Evolutionary conservation across 768 basidiomycete genomes (phyloP), one percentile per base, ranked within the genome.

Genomic region (Termitomyces bulborhizus): DNA sequence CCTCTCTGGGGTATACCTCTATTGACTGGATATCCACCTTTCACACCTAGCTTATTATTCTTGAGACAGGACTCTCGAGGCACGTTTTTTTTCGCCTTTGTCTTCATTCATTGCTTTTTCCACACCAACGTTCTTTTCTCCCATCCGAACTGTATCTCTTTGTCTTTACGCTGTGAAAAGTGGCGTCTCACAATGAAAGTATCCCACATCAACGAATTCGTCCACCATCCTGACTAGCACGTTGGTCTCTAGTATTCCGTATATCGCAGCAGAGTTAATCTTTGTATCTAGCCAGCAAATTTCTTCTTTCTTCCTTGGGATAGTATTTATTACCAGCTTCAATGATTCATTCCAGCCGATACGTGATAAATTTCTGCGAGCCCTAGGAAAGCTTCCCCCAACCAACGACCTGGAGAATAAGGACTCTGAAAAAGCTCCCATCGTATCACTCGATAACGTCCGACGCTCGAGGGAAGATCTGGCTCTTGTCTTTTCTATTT

Each of bases 251-350:
- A 21, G 1, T 5, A 11, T 27, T 15, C 24, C 16, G 12, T 6
- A 31, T 3, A 27, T n/a, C 18, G 18, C 12, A 36, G 8, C 21
- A 36, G 8, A 16, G 2, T 15, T 40, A 24, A 21, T 37, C 15
- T 32, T 36, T 46, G 34, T 41, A 39, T 49, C 12, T 27, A 61
- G 60, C 27, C 57, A 54, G 50, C 57, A 58, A 26, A 54, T 56
- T 24, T 51, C 60, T n/a, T 39, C 57, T 8, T 61, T 61, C 40
- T 58, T 61, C 16, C 60, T 61, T n/a, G 60, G 60, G 7, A 44
- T 54, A 4, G 57, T 61, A 15, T 61, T 61, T 29, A 58, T 61
- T 18, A 58, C 60, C 44, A 58, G 60, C 37, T 46, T 61, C 9
- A 57, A 61, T 18, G 54, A 58, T 46, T 61, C 57, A 1, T 61